Evolutionary conservation across 106 monocot genomes (phyloP), one percentile per base, ranked within the genome.

Genomic region (Acorus calamus): DNA sequence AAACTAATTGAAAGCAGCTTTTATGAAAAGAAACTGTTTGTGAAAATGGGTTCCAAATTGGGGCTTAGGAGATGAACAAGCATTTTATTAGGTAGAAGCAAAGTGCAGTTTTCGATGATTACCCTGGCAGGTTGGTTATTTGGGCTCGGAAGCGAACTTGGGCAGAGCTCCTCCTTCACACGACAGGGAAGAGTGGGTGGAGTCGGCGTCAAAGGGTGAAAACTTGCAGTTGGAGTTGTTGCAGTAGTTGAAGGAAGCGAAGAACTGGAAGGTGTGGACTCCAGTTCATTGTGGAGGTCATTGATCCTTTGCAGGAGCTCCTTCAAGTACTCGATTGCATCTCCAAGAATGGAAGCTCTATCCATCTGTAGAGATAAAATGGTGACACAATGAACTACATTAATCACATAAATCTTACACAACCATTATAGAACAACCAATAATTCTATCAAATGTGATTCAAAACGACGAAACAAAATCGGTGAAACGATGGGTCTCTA

Each of bases 241-340:
- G 82, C 44, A 52, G 56, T 63, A 46, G 85, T 61, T 47, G 75
- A 8, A 51, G 79, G 74, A 44, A 74, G 14, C 0, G 81, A 69
- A 44, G 91, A 71, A 71, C 74, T 69, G 7, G 74, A 77, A 56
- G 85, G 77, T 10, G 75, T 61, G 0, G 84, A 76, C 49, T 84
- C 87, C 11, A 93, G 88, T 48, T 93, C 93, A 70, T 81, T 83
- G 68, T 91, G 90, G 14, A 91, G 80, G 48, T 91, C 86, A 48
- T 83, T 86, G 80, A 91, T 83, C 75, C 78, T 80, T 60, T 81
- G 90, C 72, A 86, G 68, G n/a, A 91, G 90, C 71, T 91, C 90
- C 76, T 86, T 86, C 65, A 91, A 56, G 72, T 91, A 91, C 65
- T 86, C 86, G 56, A 91, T 91, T 42, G 90, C 90, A 73, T 91